Evolutionary conservation across 2,329 filamentous ascomycete genomes (phyloP).

Genomic region (Fusarium anguioides): DNA sequence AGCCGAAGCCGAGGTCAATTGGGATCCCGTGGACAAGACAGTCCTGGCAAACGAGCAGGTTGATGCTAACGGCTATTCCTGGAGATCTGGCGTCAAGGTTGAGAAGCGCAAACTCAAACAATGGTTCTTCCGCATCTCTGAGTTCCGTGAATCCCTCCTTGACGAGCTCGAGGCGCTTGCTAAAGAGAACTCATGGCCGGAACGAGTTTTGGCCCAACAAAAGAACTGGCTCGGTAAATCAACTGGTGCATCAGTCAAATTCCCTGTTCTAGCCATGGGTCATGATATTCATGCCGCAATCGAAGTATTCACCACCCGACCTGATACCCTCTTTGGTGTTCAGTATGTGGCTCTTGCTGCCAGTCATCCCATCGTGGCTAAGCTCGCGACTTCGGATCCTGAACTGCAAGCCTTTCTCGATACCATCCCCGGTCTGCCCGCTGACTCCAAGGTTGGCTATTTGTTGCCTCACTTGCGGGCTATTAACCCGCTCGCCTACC

Average conservation of each 20-base stretch:
- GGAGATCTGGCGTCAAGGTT: constrained; percentile 87
- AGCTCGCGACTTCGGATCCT: constrained; percentile 68
- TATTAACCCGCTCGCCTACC: constrained; percentile 72
- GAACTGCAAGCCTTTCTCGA: constrained; percentile 76
- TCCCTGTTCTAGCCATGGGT: constrained; percentile 65
- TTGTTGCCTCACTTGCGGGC: constrained; percentile 70
- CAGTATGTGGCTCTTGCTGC: constrained; percentile 85
- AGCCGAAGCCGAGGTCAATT: constrained; percentile 86
- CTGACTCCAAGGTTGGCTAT: constrained; percentile 74
- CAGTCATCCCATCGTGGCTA: constrained; percentile 74
- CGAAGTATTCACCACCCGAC: constrained; percentile 84
- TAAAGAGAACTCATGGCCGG: constrained; percentile 77
- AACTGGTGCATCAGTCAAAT: constrained; percentile 76
- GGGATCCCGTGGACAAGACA: constrained; percentile 88
- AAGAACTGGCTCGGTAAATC: constrained; percentile 90
- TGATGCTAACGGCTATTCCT: constrained; percentile 85
- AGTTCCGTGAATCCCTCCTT: constrained; percentile 78
- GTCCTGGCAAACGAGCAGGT: constrained; percentile 94
- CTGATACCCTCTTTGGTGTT: constrained; percentile 87
- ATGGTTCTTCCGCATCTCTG: constrained; percentile 90
- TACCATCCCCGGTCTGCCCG: constrained; percentile 65
- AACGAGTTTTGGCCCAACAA: constrained; percentile 84
- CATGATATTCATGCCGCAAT: constrained; percentile 60
- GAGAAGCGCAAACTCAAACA: constrained; percentile 83
- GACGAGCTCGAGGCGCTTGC: constrained; percentile 75